Conservation (phyloP, 192 early-diverging fungal species). For the Coemansia sp. region DNA sequence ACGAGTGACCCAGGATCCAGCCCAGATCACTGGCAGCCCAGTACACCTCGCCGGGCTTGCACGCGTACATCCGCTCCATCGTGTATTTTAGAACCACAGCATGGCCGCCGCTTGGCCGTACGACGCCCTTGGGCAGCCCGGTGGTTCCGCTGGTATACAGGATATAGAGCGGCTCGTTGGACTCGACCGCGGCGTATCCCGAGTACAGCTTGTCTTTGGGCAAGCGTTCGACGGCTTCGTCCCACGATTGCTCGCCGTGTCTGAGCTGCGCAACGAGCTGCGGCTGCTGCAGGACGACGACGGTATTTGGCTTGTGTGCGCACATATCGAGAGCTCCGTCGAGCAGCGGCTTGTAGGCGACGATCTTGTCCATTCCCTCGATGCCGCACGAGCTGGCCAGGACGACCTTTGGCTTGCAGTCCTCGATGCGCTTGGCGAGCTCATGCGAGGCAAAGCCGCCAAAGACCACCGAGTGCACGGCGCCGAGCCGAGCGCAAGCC, state of each 20-base stretch:
- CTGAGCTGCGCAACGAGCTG: constrained; percentile 54
- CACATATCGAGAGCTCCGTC: constrained; percentile 65
- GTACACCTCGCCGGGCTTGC: constrained; percentile 67
- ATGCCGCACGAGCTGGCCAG: constrained; percentile 76
- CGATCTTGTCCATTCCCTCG: constrained; percentile 62
- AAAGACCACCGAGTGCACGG: constrained; percentile 79
- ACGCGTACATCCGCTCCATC: constrained; percentile 67
- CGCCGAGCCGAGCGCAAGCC: constrained; percentile 77
- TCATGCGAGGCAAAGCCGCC: constrained; percentile 73
- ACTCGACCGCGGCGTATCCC: constrained; percentile 58
- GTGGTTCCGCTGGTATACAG: constrained; percentile 77
- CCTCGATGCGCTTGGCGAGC: constrained; percentile 80
- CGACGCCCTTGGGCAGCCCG: constrained; percentile 73
- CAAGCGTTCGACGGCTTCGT: constrained; percentile 54
- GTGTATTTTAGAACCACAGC: constrained; percentile 67
- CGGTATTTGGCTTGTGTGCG: constrained; percentile 26
- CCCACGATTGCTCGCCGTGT: constrained; percentile 48
- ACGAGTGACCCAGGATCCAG: constrained; percentile 86
- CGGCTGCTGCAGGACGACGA: constrained; percentile 70
- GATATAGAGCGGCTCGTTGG: constrained; percentile 74
- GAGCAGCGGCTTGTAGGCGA: constrained; percentile 76
- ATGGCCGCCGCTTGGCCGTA: constrained; percentile 62
- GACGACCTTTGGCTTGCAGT: constrained; percentile 70
- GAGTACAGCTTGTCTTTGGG: constrained; percentile 33
- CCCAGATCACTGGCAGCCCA: constrained; percentile 82